Evolutionary conservation across 78 protist genomes (phyloP).

Genomic region (Trichosphaerium sp.): DNA sequence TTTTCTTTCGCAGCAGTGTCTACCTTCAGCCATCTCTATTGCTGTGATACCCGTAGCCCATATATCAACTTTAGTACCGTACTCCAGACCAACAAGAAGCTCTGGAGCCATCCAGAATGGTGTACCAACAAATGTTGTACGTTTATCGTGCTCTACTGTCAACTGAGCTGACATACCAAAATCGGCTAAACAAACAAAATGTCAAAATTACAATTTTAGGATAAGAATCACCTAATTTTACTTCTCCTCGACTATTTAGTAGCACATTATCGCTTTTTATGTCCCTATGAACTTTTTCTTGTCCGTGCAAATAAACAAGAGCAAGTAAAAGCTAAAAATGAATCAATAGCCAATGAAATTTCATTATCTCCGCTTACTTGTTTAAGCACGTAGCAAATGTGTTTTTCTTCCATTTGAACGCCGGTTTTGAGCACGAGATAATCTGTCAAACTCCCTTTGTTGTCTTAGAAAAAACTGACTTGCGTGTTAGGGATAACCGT

Average conservation of each 20-base stretch:
- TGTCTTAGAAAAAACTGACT: too few relatives aligned
- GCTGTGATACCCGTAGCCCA: constrained; percentile 55
- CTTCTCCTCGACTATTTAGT: constrained; percentile 37
- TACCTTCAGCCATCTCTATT: constrained; percentile 33
- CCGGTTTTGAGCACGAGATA: too few relatives aligned
- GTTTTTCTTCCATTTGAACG: too few relatives aligned
- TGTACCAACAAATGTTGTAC: constrained; percentile 53
- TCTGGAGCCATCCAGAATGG: constrained; percentile 62
- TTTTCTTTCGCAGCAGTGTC: too few relatives aligned
- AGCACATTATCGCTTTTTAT: constrained; percentile 64
- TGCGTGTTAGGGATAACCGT: too few relatives aligned
- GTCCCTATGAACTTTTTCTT: constrained; percentile 55
- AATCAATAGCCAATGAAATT: too few relatives aligned
- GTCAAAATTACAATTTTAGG: neutral
- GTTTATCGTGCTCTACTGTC: constrained; percentile 7
- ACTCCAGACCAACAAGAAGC: constrained; percentile 32
- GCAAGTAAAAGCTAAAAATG: constrained; percentile 53
- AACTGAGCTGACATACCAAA: constrained; percentile 1
- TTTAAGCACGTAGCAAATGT: too few relatives aligned
- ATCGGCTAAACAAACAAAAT: constrained; percentile 3
- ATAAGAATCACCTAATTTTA: constrained; percentile 36
- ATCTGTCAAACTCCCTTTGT: too few relatives aligned
- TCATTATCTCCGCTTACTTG: too few relatives aligned
- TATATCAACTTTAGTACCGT: constrained; percentile 42
- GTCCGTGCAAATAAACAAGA: constrained; percentile 59